Base-by-base conservation (phyloP, 257 asterid species). In the Solanum pennellii region DNA sequence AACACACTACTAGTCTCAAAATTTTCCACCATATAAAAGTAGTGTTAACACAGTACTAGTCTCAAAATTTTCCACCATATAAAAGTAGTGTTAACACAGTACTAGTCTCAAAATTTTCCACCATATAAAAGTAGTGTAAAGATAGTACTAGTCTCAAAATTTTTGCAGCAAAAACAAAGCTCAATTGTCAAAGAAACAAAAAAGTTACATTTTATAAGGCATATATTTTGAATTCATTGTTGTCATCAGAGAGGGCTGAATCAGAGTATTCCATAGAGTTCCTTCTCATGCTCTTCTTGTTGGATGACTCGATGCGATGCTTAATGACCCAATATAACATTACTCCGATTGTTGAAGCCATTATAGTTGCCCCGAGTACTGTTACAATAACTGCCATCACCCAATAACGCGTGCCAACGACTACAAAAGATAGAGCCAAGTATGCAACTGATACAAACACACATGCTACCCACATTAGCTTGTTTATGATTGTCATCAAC, bases 141-240 rank as follows among this genome's bases (percentile, higher is more conserved):
- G 9, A 77, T 7, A 44, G 27, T 14, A 35, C 15, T 33, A 71
- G 6, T 33, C 52, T 76, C 56, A 76, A 76, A 41, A 76, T 41
- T 12, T 76, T 76, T n/a, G 60, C 59, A 75, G 56, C 59, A 75
- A 47, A 47, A 45, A 44, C 21, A 25, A 77, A 14, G 20, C 29
- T 75, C 35, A 75, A 23, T 39, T 75, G 33, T 76, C 27, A 80
- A 80, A 42, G 83, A 27, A 45, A 49, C 8, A 42, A 82, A 49
- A 6, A 49, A 39, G 82, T 74, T 29, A 7, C 25, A 42, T 86
- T 60, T 90, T 91, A 95, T 84, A 95, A 93, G 37, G 98, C 98
- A 89, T 95, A 95, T 93, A 95, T 94, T 87, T 92, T 93, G 91
- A 88, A 94, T 18, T 94, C 98, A 86, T 74, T 90, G 33, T 94